These are phyloP conservation scores for Paraphaeosphaeria sporulosa DNA, from an alignment of 2,329 filamentous ascomycete genomes.

Conservation along the genomic window DNA sequence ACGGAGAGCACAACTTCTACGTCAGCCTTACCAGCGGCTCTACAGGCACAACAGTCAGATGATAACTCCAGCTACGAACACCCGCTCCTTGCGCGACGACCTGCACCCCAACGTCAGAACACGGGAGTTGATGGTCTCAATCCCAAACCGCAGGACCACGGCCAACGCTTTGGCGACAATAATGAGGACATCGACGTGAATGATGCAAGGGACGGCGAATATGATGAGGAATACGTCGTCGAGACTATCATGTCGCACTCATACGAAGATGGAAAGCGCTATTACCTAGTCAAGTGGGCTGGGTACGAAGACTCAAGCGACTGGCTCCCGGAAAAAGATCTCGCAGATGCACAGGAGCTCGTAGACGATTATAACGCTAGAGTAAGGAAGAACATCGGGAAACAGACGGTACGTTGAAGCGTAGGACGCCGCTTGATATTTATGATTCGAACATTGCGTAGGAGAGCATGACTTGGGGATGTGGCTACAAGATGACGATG, in stretches of 20 bases:
- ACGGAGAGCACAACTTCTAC: slow-evolving; percentile 20
- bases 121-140: slow-evolving; percentile 1
- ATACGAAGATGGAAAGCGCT: slow-evolving; percentile 27
- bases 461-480: too few species aligned
- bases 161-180: not conserved
- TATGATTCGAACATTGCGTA: too few species aligned
- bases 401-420: slow-evolving; percentile 9
- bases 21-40: not conserved
- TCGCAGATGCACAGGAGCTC: slow-evolving; percentile 36
- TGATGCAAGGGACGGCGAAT: not conserved
- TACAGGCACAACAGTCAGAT: not conserved
- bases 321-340: slow-evolving; percentile 39
- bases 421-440: too few species aligned
- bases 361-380: slow-evolving; percentile 33
- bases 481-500: not conserved
- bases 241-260: slow-evolving; percentile 40
- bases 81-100: not conserved
- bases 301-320: slow-evolving; percentile 41
- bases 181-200: slow-evolving; percentile 14
- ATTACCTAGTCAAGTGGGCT: slow-evolving; percentile 47
- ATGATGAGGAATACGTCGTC: slow-evolving; percentile 37
- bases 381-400: slow-evolving; percentile 18
- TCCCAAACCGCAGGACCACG: not conserved
- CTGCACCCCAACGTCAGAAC: not conserved
- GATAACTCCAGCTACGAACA: slow-evolving; percentile 7